Conservation (phyloP, 257 asterid species). For the Sherardia arvensis region DNA sequence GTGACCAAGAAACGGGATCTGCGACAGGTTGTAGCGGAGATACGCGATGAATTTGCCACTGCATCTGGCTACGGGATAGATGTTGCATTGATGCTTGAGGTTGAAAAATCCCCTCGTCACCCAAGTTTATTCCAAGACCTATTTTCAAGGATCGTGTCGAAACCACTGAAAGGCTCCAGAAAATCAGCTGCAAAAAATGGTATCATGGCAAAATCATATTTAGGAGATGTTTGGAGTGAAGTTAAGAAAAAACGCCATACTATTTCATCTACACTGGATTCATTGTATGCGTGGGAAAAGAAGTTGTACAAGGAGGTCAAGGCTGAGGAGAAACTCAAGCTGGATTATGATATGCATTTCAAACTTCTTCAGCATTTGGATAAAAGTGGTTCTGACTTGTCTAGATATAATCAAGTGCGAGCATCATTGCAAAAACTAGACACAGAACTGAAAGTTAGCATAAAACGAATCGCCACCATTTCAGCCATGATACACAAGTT, state of each 20-base stretch:
- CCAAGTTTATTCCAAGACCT: slow-evolving; percentile 57
- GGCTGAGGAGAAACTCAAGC: slow-evolving; percentile 82
- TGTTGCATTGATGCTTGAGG: slow-evolving; percentile 89
- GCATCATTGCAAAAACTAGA: slow-evolving; percentile 47
- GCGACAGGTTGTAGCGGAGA: slow-evolving; percentile 78
- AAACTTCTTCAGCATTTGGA: slow-evolving; percentile 59
- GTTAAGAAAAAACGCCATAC: slow-evolving; percentile 32
- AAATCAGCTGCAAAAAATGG: slow-evolving; percentile 52
- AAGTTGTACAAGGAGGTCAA: slow-evolving; percentile 92
- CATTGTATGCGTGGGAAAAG: slow-evolving; percentile 80
- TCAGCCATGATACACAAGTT: slow-evolving; percentile 67
- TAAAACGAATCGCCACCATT: slow-evolving; percentile 65
- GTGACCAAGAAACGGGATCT: slow-evolving; percentile 63
- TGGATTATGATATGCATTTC: slow-evolving; percentile 60
- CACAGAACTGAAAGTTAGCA: slow-evolving; percentile 62
- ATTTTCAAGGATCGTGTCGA: slow-evolving; percentile 45
- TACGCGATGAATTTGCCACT: slow-evolving; percentile 74
- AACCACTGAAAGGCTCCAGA: slow-evolving; percentile 38
- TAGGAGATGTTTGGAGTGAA: slow-evolving; percentile 52
- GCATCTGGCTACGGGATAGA: slow-evolving; percentile 81
- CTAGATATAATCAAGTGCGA: slow-evolving; percentile 58
- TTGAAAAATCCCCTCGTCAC: slow-evolving; percentile 79
- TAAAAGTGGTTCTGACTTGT: slow-evolving; percentile 66
- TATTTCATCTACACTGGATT: slow-evolving; percentile 72
- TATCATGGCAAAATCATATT: slow-evolving; percentile 55